phyloP scores from a whole-genome alignment of 1,284 basidiomycete genomes.

The Gomphus bonarii region DNA sequence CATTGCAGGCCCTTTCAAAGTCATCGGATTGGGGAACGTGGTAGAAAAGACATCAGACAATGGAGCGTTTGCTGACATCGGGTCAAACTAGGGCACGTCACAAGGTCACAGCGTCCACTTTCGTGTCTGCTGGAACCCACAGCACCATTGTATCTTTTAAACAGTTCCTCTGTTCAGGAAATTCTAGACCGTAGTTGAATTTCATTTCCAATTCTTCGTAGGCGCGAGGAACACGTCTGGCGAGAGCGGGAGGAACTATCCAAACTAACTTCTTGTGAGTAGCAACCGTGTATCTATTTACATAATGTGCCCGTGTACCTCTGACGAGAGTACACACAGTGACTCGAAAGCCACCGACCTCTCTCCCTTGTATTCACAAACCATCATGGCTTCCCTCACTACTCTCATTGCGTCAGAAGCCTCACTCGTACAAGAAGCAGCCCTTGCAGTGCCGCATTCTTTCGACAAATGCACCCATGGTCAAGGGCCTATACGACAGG shows the following conservation, averaged over 20 bases:
- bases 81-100: neutral
- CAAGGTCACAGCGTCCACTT: neutral
- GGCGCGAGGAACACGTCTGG: neutral
- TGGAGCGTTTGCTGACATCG: neutral
- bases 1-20: conserved; percentile 25
- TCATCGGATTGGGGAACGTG: neutral
- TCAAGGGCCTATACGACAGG: conserved; percentile 51
- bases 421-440: conserved; percentile 52
- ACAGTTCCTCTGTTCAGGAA: neutral
- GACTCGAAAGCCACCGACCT: neutral
- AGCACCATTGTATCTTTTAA: neutral
- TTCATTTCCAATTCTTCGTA: neutral
- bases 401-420: conserved; percentile 41
- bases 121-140: neutral
- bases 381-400: conserved; percentile 1
- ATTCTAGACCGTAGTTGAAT: neutral
- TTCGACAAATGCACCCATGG: conserved; percentile 65
- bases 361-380: neutral
- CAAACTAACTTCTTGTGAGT: neutral
- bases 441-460: conserved; percentile 61
- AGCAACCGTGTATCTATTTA: neutral
- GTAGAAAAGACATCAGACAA: conserved; percentile 3
- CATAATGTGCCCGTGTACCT: neutral
- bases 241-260: neutral
- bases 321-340: neutral